Conservation (phyloP, 495 filamentous ascomycete species). For the Aspergillus leporis region DNA sequence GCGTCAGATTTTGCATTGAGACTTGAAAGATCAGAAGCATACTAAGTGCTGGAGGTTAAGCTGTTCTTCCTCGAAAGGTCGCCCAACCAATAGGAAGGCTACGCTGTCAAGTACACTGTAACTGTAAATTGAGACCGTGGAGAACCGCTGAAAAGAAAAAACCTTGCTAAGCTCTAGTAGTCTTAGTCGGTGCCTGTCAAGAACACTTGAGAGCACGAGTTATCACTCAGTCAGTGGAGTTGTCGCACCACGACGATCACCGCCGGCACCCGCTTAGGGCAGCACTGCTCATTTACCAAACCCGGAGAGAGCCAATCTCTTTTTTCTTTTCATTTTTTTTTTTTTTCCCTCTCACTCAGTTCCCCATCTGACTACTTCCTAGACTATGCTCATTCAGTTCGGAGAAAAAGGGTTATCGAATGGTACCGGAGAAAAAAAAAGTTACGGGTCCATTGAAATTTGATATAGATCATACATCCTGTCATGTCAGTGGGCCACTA, state of each 20-base stretch:
- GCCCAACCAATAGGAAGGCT: neutral
- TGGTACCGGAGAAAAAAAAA: neutral
- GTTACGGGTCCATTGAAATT: neutral
- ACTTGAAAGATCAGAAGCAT: neutral
- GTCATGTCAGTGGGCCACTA: neutral
- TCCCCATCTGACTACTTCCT: neutral
- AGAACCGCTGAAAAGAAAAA: neutral
- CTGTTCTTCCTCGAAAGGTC: too few species aligned
- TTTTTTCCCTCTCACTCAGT: neutral
- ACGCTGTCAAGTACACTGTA: neutral
- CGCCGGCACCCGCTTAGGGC: neutral
- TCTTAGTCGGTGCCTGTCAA: neutral
- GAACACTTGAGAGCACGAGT: neutral
- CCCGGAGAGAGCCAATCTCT: neutral
- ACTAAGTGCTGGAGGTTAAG: too few species aligned
- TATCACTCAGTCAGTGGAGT: neutral
- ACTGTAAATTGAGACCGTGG: neutral
- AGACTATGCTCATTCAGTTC: too few species aligned
- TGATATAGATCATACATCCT: neutral
- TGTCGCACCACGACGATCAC: slow-evolving; percentile 9
- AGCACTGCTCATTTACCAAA: neutral
- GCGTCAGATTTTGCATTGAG: neutral
- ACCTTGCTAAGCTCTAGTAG: neutral
- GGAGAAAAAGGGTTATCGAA: neutral
- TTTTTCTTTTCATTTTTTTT: neutral